Evolutionary conservation across 2,329 filamentous ascomycete species (phyloP).

Genomic region (Beauveria pseudobassiana): DNA sequence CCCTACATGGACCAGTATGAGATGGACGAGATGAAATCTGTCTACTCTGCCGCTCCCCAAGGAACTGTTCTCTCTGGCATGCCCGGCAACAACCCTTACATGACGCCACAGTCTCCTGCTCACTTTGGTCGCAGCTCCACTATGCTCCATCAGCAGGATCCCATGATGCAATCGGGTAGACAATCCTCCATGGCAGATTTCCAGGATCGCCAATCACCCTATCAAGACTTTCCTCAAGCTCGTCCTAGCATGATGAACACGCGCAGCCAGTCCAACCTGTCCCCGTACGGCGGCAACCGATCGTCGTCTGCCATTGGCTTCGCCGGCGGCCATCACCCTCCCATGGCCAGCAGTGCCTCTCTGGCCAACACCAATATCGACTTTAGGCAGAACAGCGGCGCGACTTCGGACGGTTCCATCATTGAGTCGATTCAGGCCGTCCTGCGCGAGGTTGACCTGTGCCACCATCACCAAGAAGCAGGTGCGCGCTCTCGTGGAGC

Average conservation of each 20-base stretch:
- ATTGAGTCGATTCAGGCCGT: conserved; percentile 78
- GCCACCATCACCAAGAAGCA: conserved; percentile 99
- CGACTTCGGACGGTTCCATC: conserved; percentile 73
- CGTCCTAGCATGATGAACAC: conserved; percentile 57
- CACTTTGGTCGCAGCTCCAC: conserved; percentile 52
- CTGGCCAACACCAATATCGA: conserved; percentile 50
- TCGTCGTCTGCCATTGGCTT: conserved; percentile 42
- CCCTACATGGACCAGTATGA: conserved; percentile 76
- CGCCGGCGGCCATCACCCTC: conserved; percentile 37
- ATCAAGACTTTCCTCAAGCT: conserved; percentile 45
- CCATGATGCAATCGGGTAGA: conserved; percentile 48
- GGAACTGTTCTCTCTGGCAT: conserved; percentile 85
- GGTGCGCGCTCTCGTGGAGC: conserved; percentile 82
- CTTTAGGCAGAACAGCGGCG: conserved; percentile 51
- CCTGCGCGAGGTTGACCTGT: conserved; percentile 78
- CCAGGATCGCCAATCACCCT: conserved; percentile 47
- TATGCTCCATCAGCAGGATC: conserved; percentile 38
- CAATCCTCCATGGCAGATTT: conserved; percentile 58
- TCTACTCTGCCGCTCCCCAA: conserved; percentile 86
- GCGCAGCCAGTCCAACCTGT: conserved; percentile 40
- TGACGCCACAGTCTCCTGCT: conserved; percentile 76
- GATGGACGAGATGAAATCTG: conserved; percentile 96
- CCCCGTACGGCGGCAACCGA: conserved; percentile 34
- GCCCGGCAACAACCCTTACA: conserved; percentile 63
- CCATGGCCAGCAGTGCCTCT: conserved; percentile 38